Percentiles rank a stretch among this genome's conserved stretches.
Evolutionary conservation across 2,329 filamentous ascomycete genomes (phyloP).

Genomic region (Pseudogymnoascus sp.): DNA sequence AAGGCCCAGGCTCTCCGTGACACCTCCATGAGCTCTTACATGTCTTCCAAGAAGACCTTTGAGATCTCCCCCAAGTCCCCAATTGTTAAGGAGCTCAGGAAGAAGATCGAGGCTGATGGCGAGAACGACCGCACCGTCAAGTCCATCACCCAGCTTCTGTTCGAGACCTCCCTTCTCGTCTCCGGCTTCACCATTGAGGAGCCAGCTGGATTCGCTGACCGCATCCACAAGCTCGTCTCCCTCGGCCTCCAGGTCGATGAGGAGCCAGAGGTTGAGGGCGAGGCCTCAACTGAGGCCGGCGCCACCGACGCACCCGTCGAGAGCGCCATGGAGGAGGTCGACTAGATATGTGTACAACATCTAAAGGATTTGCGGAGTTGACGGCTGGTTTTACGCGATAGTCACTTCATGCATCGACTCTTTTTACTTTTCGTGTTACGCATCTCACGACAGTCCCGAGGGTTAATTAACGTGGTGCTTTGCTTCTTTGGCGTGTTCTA

Average conservation of each 20-base stretch:
- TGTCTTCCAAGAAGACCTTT: slow-evolving; percentile 99
- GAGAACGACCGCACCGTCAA: slow-evolving; percentile 99
- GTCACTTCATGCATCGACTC: slow-evolving; percentile 3
- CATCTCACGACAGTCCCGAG: slow-evolving; percentile 10
- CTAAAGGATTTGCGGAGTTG: slow-evolving; percentile 9
- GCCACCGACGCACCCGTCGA: slow-evolving; percentile 50
- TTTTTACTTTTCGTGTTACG: slow-evolving; percentile 10
- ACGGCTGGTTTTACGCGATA: slow-evolving; percentile 9
- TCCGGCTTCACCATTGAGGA: slow-evolving; percentile 99
- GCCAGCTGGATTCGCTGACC: slow-evolving; percentile 94
- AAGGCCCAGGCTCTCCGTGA: slow-evolving; percentile 99
- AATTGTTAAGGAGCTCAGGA: slow-evolving; percentile 98
- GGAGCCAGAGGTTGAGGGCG: slow-evolving; percentile 66
- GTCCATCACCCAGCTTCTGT: slow-evolving; percentile 96
- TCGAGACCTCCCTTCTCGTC: slow-evolving; percentile 96
- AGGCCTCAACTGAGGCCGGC: slow-evolving; percentile 49
- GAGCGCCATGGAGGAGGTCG: slow-evolving; percentile 99
- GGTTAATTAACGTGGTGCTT: slow-evolving; percentile 6
- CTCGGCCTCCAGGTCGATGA: slow-evolving; percentile 97
- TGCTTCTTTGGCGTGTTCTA: slow-evolving; percentile 9
- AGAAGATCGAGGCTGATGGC: slow-evolving; percentile 95
- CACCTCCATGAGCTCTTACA: slow-evolving; percentile 99
- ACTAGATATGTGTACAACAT: slow-evolving; percentile 50
- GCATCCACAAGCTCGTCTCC: slow-evolving; percentile 99
- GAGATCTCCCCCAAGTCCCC: slow-evolving; percentile 98